Evolutionary conservation across 768 basidiomycete species (phyloP), one percentile per base, ranked within the genome.

Genomic region (Suillus subaureus): DNA sequence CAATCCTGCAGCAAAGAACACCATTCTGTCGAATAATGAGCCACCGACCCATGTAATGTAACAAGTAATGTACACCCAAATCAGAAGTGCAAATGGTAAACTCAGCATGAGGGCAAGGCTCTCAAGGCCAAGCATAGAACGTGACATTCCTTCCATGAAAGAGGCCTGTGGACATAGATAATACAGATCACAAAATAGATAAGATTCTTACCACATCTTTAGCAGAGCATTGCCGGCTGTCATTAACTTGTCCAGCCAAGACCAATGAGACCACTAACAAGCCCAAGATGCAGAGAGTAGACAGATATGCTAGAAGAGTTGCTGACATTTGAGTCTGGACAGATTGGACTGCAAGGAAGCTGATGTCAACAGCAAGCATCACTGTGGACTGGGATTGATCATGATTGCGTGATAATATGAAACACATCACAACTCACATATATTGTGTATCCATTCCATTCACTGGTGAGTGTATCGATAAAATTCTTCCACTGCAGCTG

Each of bases 391-490:
- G 31, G 18, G 16, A 40, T 33, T 35, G 8, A 7, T 18, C 40
- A n/a, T 58, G 26, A 61, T 57, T 35, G 23, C 8, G 6, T 26
- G 21, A 52, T 6, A 52, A 23, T 35, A 16, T 35, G 5, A 49
- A 18, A 28, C 5, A 3, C 3, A 18, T 5, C 21, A 40, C n/a
- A 33, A 70, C 82, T 37, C 57, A 86, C 86, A 63, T 80, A 82
- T 45, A 84, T 79, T 37, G 80, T 81, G 55, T 84, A 79, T 54
- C 81, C 80, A 63, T 80, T 73, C 85, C 83, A 84, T 68, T 87
- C 82, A 11, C 74, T 74, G 35, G 75, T 79, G 35, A 85, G 73
- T 26, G 79, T 79, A 7, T 62, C 61, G 33, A 86, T 78, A 60
- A 82, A 80, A 5, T 75, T 71, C 4, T 71, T 66, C 83, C 84